A percentile compares a stretch with the other conserved stretches of the same genome.
phyloP scores from a whole-genome alignment of 257 asterid species.

The Nemophila menziesii region DNA sequence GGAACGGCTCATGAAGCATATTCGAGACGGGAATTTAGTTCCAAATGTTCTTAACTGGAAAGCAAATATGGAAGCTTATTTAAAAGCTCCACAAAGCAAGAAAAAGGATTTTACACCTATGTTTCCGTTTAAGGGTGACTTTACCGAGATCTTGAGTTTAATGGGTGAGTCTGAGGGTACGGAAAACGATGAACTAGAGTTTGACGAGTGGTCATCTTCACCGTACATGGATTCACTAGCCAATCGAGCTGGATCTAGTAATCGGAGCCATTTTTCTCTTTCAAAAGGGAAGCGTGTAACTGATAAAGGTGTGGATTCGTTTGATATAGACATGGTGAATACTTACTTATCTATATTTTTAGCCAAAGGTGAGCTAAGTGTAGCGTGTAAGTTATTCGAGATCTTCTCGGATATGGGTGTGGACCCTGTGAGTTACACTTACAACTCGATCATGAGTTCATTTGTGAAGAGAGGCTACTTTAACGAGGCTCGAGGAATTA shows the following conservation, averaged over 20 bases:
- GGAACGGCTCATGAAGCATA: slow-evolving; percentile 65
- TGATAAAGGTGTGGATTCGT: slow-evolving; percentile 57
- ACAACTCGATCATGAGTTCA: slow-evolving; percentile 81
- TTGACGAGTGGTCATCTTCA: slow-evolving; percentile 76
- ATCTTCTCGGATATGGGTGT: slow-evolving; percentile 56
- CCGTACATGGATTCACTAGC: slow-evolving; percentile 84
- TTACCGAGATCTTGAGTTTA: slow-evolving; percentile 39
- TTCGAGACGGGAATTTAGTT: slow-evolving; percentile 61
- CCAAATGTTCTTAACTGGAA: slow-evolving; percentile 69
- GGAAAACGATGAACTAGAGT: slow-evolving; percentile 13
- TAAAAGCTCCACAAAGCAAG: slow-evolving; percentile 54
- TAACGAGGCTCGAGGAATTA: slow-evolving; percentile 76
- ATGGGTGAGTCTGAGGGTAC: slow-evolving; percentile 14
- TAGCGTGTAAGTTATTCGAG: slow-evolving; percentile 88
- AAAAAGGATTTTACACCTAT: slow-evolving; percentile 48
- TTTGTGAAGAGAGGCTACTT: slow-evolving; percentile 88
- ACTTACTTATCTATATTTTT: slow-evolving; percentile 75
- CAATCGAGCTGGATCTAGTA: slow-evolving; percentile 20
- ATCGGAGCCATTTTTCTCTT: slow-evolving; percentile 25
- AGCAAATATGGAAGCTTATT: slow-evolving; percentile 59
- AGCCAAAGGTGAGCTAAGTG: slow-evolving; percentile 79
- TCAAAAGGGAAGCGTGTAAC: slow-evolving; percentile 51
- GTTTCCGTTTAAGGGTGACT: slow-evolving; percentile 46
- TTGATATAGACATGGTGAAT: slow-evolving; percentile 77
- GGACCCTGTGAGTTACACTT: slow-evolving; percentile 64